Evolutionary conservation across 129 eudicot species (phyloP), one percentile per base, ranked within the genome.

Genomic region (Helianthus annuus): DNA sequence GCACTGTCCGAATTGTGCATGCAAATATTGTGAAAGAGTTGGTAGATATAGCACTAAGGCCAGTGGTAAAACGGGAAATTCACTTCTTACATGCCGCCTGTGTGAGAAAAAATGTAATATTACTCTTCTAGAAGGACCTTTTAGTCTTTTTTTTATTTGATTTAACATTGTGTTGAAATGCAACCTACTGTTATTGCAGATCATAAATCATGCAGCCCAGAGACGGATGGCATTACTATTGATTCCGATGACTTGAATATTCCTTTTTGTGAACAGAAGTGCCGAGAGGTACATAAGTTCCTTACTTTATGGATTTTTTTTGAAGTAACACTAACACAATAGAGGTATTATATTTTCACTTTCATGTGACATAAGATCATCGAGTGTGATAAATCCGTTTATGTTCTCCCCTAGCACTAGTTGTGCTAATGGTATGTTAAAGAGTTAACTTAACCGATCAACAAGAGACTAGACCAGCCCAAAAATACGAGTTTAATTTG

Each of bases 1-100:
- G 97, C 97, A 85, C 74, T 91, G 97, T 70, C 87, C 86, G 36
- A 84, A 91, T 66, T 91, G 97, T 78, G 82, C 78, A 6, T 91
- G 97, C 86, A 91, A 85, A 82, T 83, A 80, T 66, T 91, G 95
- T 79, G 82, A 83, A 13, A 54, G 58, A 58, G 78, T 81, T 13
- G 67, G 77, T 51, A 60, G 51, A 63, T 49, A 49, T 70, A 40
- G 64, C 57, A 51, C 70, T 19, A 72, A 78, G 73, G 71, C 58
- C 36, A 46, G 81, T 36, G 77, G 59, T 45, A 64, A 17, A 71
- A 65, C 61, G 54, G 58, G 27, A 48, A 72, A 36, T 57, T 58
- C 83, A 66, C 74, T 79, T 72, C 70, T 57, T 57, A 72, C 74
- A 48, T 79, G 83, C 48, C 49, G 60, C 70, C 70, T 79, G 17